Percentiles rank a stretch among this genome's conserved stretches.
Conservation (phyloP, 768 basidiomycete genomes). For the Tulasnella sp. region DNA sequence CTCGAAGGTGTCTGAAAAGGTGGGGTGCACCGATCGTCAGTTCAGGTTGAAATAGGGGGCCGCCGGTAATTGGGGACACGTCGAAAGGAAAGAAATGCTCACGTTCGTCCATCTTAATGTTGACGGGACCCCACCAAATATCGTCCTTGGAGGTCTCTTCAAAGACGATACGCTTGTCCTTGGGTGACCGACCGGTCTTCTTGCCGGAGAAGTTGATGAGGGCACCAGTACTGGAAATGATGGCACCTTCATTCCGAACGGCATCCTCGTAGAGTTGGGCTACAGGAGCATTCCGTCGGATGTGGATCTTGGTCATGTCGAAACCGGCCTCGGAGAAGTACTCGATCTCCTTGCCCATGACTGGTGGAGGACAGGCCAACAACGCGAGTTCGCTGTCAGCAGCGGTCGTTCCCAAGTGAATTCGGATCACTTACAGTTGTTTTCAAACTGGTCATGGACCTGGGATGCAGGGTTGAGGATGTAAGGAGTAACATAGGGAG, state of each 20-base stretch:
- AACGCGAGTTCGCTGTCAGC: constrained; percentile 4
- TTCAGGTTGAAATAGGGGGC: constrained; percentile 8
- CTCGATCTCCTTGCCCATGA: constrained; percentile 88
- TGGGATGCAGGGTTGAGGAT: constrained; percentile 81
- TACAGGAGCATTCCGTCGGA: constrained; percentile 89
- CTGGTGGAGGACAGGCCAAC: constrained; percentile 42
- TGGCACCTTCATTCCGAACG: constrained; percentile 96
- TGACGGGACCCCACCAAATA: constrained; percentile 99
- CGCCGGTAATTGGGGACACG: neutral
- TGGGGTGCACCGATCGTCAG: neutral
- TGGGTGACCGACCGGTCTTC: constrained; percentile 96
- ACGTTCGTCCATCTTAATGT: constrained; percentile 98
- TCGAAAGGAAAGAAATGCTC: constrained; percentile 34
- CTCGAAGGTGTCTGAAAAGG: constrained; percentile 83
- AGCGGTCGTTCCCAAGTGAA: neutral
- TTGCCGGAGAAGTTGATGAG: constrained; percentile 99
- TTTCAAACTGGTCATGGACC: constrained; percentile 54
- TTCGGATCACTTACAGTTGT: constrained; percentile 34
- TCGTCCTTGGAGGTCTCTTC: constrained; percentile 96
- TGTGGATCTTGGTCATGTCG: constrained; percentile 95
- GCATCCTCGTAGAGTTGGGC: constrained; percentile 96
- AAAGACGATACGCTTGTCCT: constrained; percentile 99
- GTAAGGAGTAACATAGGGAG: constrained; percentile 84
- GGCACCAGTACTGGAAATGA: constrained; percentile 93
- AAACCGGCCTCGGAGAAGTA: constrained; percentile 99